Base-by-base conservation (phyloP, 257 asterid genomes). In the Jacaranda copaia region DNA sequence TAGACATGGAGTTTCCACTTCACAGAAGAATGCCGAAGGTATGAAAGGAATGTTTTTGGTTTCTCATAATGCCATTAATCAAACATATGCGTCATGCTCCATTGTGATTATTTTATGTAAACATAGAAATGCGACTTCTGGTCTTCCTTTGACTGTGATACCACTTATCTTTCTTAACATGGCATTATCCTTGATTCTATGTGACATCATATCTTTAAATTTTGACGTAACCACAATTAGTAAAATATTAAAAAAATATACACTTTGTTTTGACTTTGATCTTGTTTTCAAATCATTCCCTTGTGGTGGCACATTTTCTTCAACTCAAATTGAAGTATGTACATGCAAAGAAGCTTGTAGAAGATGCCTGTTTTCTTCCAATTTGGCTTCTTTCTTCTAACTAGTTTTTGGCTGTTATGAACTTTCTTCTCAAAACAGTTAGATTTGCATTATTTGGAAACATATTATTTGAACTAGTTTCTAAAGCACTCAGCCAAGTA, bases 11-110 rank as follows among this genome's bases (percentile, higher is more conserved):
- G 70, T 58, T 68, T 62, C 83, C 16, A 6, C 73, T 67, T 48
- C 83, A 2, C 76, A 82, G 65, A 79, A 68, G 79, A 73, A 79
- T 56, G 66, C 38, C 56, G 71, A 81, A 83, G 93, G 92, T 88
- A 66, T 36, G 8, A 45, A 53, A 25, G 63, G n/a, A 52, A 20
- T 19, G 25, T n/a, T 40, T 8, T 62, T 48, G 45, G 57, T 65
- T 72, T 75, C 61, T 42, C 32, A 25, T 25, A 25, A 25, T 25
- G 32, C 32, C 32, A 25, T 25, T 25, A 25, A 25, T 25, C 2
- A 25, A 25, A 25, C 32, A 25, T 25, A 25, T 25, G 32, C 32
- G 2, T 25, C 32, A 25, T 25, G 32, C 32, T 25, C 32, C 32
- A 3, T 42, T 42, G 46, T 3, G 46, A 4, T 4, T 42, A 42